Conservation (phyloP, 2,329 filamentous ascomycete genomes). For the Ophiostoma sp. region DNA sequence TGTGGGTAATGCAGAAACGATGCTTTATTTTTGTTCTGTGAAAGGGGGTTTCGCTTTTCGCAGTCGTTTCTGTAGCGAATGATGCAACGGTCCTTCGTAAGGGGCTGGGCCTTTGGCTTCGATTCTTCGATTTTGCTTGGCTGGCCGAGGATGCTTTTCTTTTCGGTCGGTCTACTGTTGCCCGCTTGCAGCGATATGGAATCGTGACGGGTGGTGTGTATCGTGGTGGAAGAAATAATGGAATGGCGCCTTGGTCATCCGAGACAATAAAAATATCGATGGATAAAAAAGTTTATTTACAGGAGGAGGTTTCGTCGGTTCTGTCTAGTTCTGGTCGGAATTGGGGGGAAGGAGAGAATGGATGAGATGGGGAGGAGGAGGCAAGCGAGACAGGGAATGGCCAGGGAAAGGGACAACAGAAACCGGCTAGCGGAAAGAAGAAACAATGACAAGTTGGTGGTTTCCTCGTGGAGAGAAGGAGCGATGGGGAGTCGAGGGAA, state of each 20-base stretch:
- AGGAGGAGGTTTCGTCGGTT: slow-evolving; percentile 14
- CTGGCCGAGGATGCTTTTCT: background rate
- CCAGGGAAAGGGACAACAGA: background rate
- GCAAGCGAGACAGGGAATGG: background rate
- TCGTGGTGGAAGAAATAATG: background rate
- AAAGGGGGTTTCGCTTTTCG: background rate
- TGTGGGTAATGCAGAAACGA: background rate
- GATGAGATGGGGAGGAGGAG: background rate
- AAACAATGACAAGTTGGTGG: background rate
- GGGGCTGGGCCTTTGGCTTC: background rate
- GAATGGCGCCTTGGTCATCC: slow-evolving; percentile 16
- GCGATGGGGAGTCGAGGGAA: background rate
- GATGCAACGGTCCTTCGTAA: background rate
- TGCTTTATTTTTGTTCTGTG: background rate
- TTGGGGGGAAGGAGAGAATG: slow-evolving; percentile 3
- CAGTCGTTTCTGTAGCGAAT: background rate
- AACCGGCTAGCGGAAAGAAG: slow-evolving; percentile 22
- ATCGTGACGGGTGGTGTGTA: background rate
- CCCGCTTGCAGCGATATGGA: background rate
- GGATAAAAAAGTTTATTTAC: slow-evolving; percentile 8
- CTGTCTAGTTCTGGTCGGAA: background rate
- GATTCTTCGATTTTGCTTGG: background rate
- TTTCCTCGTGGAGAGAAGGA: background rate
- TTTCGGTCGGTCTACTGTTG: background rate
- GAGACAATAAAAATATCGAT: slow-evolving; percentile 9